These are phyloP conservation scores for Musa beccarii DNA, from an alignment of 176 grass and related monocot genomes.

Conservation along the genomic window DNA sequence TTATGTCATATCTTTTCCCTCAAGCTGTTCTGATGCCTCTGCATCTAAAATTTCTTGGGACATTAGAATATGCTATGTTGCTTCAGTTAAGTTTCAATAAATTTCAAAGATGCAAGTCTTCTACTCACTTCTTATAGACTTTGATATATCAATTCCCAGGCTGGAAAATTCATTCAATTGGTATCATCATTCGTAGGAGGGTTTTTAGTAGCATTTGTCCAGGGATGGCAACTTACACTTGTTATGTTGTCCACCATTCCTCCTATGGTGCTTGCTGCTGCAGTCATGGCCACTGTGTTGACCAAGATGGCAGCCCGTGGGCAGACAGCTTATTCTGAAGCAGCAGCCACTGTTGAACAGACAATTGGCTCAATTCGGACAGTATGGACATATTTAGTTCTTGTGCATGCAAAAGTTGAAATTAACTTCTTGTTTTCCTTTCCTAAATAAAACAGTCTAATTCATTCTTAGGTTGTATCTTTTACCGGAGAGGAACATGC, in stretches of 20 bases:
- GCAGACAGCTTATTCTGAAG: conserved; percentile 48
- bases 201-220: conserved; percentile 63
- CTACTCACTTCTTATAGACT: neutral
- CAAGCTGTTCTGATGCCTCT: too few species aligned
- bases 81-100: neutral
- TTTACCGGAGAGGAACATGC: conserved; percentile 18
- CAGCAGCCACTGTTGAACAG: conserved; percentile 66
- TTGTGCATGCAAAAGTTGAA: neutral
- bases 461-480: conserved; percentile 11
- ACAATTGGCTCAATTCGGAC: conserved; percentile 68
- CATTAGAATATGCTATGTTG: neutral
- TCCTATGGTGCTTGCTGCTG: conserved; percentile 53
- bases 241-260: conserved; percentile 72
- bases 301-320: conserved; percentile 53
- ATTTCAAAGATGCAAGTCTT: neutral
- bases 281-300: conserved; percentile 42
- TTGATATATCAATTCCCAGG: conserved; percentile 23
- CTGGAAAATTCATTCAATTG: conserved; percentile 74
- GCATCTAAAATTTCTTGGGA: too few species aligned
- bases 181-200: conserved; percentile 64
- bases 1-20: too few species aligned
- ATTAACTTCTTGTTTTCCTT: neutral
- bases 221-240: conserved; percentile 81
- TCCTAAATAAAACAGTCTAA: neutral
- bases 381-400: conserved; percentile 29